These are phyloP conservation scores for Moesziomyces sp. DNA, from an alignment of 1,284 basidiomycete genomes.

Conservation along the genomic window DNA sequence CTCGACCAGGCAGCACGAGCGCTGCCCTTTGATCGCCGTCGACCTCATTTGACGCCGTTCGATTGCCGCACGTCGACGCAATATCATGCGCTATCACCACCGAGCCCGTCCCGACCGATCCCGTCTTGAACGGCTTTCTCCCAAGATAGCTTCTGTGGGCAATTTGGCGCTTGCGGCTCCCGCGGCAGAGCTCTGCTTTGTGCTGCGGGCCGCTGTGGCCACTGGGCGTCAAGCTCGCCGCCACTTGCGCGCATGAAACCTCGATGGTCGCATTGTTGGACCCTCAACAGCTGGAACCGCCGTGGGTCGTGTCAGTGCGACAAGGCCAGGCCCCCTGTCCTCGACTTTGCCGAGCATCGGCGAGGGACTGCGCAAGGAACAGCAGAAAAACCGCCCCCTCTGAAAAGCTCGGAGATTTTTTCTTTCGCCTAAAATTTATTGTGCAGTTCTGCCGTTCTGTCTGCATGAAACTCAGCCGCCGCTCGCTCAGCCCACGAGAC, in stretches of 20 bases:
- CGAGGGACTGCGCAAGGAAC: neutral
- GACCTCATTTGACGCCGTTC: neutral
- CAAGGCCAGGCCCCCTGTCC: no score
- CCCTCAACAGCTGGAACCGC: no score
- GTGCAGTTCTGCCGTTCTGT: neutral
- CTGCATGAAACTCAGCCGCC: no score
- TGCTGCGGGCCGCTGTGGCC: no score
- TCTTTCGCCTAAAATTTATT: neutral
- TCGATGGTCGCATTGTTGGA: no score
- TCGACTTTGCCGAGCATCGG: neutral
- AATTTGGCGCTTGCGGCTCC: no score
- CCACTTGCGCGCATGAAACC: no score
- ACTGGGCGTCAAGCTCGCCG: no score
- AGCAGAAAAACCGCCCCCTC: slow-evolving; percentile 11
- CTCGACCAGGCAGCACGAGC: neutral
- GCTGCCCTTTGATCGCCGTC: neutral
- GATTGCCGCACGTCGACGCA: slow-evolving; percentile 2
- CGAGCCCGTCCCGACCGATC: slow-evolving; percentile 5
- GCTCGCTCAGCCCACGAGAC: no score
- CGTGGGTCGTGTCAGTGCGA: no score
- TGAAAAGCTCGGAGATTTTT: slow-evolving; percentile 26
- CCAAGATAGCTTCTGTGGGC: no score
- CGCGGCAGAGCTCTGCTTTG: no score
- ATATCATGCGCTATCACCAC: slow-evolving; percentile 1
- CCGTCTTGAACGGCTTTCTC: neutral